Evolutionary conservation across 116 monocot species (phyloP), one percentile per base, ranked within the genome.

Genomic region (Iris pallida): DNA sequence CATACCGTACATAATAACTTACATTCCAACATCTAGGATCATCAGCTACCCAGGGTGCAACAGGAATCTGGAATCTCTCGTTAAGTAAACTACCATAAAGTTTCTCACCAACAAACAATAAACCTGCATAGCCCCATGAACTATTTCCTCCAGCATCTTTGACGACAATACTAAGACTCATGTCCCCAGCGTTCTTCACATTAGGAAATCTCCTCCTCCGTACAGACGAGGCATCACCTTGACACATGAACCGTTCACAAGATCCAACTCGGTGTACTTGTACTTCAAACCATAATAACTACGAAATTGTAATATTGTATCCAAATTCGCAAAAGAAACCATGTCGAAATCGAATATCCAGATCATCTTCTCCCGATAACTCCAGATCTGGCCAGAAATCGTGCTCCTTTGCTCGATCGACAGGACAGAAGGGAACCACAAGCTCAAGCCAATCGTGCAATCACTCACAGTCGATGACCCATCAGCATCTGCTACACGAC

Each of bases 371-470:
- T 30, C 64, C 30, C 16, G 42, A 44, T 30, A 70, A 70, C 80
- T 87, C 90, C 84, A 90, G n/a, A 94, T 67, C 5, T 30, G 68
- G 5, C 90, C 94, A 0, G 73, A 71, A 53, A 74, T 13, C 40
- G 47, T 47, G 58, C 77, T 87, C 71, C 82, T 75, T 8, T 66
- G 76, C 72, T 57, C 64, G 10, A 94, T 61, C 0, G 87, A 64
- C 59, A 76, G 42, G 4, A 66, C 62, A 3, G 75, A 73, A 19
- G 90, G 82, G 59, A 87, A 87, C 76, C 87, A 82, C 55, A 94
- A 71, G 60, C 72, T 79, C 52, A 90, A 46, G 8, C 90, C 66
- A 45, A 87, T 80, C n/a, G 78, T 68, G 64, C 90, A 94, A 65
- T 90, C 85, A 53, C 60, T 70, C 46, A 79, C 75, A 18, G 57